Percentiles rank a stretch among this genome's conserved stretches.
Evolutionary conservation across 768 basidiomycete genomes (phyloP).

Genomic region (Suillus tomentosus): DNA sequence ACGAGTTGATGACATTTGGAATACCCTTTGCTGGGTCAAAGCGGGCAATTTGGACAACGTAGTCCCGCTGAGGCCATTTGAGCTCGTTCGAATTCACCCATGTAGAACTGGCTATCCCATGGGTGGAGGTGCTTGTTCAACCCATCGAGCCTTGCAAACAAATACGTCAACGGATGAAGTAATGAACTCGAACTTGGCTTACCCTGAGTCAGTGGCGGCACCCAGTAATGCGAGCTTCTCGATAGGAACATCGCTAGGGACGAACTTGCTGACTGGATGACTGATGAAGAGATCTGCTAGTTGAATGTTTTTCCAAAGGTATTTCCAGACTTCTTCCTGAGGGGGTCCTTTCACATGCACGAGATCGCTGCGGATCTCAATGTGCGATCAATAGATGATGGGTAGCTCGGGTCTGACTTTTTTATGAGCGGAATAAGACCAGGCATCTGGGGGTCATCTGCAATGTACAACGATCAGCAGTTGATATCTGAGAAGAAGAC

Average conservation of each 20-base stretch:
- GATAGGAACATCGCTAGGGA: conserved; percentile 79
- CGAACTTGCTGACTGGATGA: conserved; percentile 94
- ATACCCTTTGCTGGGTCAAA: conserved; percentile 91
- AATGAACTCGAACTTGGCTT: conserved; percentile 17
- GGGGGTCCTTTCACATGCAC: conserved; percentile 80
- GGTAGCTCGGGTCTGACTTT: conserved; percentile 82
- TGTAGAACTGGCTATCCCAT: conserved; percentile 87
- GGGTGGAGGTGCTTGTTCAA: conserved; percentile 85
- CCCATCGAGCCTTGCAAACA: conserved; percentile 73
- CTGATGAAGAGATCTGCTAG: conserved; percentile 90
- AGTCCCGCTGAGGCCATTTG: conserved; percentile 78
- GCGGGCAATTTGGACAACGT: conserved; percentile 90
- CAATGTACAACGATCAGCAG: conserved; percentile 19
- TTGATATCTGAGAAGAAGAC: conserved; percentile 6
- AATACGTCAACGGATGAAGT: conserved; percentile 9
- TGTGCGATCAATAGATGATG: conserved; percentile 93
- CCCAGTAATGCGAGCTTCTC: conserved; percentile 74
- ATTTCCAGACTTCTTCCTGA: conserved; percentile 92
- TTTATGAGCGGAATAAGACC: conserved; percentile 92
- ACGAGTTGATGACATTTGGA: conserved; percentile 84
- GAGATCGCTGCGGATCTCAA: conserved; percentile 89
- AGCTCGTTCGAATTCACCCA: conserved; percentile 86
- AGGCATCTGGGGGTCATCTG: conserved; percentile 92
- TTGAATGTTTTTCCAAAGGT: conserved; percentile 91
- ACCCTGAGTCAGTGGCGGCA: conserved; percentile 89